Evolutionary conservation across 1,284 basidiomycete genomes (phyloP).

Genomic region (Boletus sp.): DNA sequence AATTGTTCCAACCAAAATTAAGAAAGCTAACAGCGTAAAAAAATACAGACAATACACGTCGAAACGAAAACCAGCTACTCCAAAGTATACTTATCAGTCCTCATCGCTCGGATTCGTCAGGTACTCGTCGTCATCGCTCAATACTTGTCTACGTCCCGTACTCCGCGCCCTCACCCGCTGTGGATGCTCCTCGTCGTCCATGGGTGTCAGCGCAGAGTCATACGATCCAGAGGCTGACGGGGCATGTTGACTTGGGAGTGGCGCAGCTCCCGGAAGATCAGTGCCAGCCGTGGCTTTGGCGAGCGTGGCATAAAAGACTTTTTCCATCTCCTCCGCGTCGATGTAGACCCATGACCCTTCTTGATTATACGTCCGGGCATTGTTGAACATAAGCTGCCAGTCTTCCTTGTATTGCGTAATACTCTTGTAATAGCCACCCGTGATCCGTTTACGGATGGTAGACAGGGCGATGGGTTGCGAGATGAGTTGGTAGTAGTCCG

Average conservation of each 20-base stretch:
- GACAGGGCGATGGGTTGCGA: conserved; percentile 86
- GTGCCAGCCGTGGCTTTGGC: conserved; percentile 61
- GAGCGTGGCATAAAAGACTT: conserved; percentile 73
- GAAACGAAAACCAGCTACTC: neutral
- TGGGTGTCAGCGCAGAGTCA: conserved; percentile 70
- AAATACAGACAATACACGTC: conserved; percentile 28
- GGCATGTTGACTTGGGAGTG: conserved; percentile 40
- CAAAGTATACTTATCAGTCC: conserved; percentile 40
- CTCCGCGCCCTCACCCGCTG: conserved; percentile 55
- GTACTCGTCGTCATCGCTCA: conserved; percentile 81
- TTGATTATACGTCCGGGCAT: conserved; percentile 90
- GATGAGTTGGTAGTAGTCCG: conserved; percentile 87
- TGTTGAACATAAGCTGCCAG: conserved; percentile 90
- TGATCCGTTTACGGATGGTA: conserved; percentile 84
- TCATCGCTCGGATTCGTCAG: conserved; percentile 62
- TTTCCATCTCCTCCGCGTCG: conserved; percentile 92
- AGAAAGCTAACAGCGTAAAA: conserved; percentile 9
- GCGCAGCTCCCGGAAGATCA: conserved; percentile 72
- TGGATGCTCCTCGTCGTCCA: conserved; percentile 75
- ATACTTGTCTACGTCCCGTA: conserved; percentile 63
- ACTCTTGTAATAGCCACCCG: conserved; percentile 74
- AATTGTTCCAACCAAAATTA: conserved; percentile 10
- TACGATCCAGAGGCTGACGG: conserved; percentile 54
- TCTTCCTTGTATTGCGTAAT: conserved; percentile 79
- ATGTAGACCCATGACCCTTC: conserved; percentile 93